Evolutionary conservation across 148 eudicot species (phyloP).

Genomic region (Amaranthus palmeri): DNA sequence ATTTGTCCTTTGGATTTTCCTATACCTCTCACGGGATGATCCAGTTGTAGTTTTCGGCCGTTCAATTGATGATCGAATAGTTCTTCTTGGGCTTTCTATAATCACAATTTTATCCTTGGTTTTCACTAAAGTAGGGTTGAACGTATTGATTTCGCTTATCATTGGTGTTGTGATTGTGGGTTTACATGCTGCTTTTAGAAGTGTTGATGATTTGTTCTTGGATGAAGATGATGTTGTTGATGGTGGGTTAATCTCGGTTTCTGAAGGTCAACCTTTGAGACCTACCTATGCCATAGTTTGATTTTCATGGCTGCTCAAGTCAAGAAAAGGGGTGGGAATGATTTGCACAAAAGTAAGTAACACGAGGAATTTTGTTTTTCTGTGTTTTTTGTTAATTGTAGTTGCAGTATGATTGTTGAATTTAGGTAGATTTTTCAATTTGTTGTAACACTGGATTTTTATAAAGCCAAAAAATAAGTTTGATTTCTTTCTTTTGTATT

Average conservation of each 20-base stretch:
- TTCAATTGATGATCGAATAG: slow-evolving; percentile 44
- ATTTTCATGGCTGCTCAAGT: neutral
- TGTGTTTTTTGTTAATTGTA: no score
- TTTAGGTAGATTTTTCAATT: no score
- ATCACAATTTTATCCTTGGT: slow-evolving; percentile 54
- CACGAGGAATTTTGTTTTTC: no score
- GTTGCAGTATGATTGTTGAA: no score
- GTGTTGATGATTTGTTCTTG: slow-evolving; percentile 57
- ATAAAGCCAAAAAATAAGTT: no score
- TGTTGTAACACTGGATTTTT: no score
- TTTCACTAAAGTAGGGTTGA: slow-evolving; percentile 50
- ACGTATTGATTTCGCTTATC: slow-evolving; percentile 46
- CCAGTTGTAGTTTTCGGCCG: slow-evolving; percentile 32
- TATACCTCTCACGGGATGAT: slow-evolving; percentile 44
- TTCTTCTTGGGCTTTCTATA: slow-evolving; percentile 34
- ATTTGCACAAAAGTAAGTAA: no score
- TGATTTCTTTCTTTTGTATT: no score
- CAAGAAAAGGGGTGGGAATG: no score
- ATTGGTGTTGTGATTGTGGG: slow-evolving; percentile 41
- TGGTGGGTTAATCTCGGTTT: slow-evolving; percentile 50
- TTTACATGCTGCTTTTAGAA: slow-evolving; percentile 47
- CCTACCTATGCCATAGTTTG: slow-evolving; percentile 30
- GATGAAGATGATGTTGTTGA: slow-evolving; percentile 47
- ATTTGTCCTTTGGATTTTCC: slow-evolving; percentile 46
- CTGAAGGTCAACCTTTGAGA: slow-evolving; percentile 34